A percentile compares a stretch with the other conserved stretches of the same genome.
phyloP scores from a whole-genome alignment of 805 yeast species.

The Suhomyces sp. region DNA sequence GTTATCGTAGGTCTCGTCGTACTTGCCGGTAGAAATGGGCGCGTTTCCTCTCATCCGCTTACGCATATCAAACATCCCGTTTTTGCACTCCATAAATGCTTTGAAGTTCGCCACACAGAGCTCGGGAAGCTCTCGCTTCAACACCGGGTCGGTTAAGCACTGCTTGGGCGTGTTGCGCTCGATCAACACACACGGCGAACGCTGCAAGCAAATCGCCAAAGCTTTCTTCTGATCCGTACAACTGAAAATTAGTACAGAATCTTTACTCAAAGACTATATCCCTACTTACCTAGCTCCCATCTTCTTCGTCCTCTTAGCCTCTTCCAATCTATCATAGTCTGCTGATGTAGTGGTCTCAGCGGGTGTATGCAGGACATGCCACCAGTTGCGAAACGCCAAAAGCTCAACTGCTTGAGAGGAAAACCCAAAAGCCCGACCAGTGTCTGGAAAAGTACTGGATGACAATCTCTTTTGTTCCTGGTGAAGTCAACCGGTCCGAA shows the following conservation, averaged over 20 bases:
- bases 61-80: slow-evolving; percentile 87
- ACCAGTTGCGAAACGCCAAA: not conserved
- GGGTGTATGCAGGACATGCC: not conserved
- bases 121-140: slow-evolving; percentile 77
- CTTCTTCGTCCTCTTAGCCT: not conserved
- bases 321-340: not conserved
- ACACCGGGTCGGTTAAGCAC: slow-evolving; percentile 77
- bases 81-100: slow-evolving; percentile 85
- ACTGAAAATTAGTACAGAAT: slow-evolving; percentile 41
- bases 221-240: slow-evolving; percentile 93
- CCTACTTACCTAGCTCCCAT: slow-evolving; percentile 57
- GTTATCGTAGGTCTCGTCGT: slow-evolving; percentile 81
- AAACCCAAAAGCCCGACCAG: no score
- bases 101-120: slow-evolving; percentile 80
- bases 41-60: slow-evolving; percentile 94
- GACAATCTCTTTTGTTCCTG: slow-evolving; percentile 77
- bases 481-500: slow-evolving; percentile 65
- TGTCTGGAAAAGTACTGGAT: no score
- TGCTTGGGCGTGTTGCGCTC: slow-evolving; percentile 87
- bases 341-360: not conserved
- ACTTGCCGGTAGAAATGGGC: slow-evolving; percentile 87
- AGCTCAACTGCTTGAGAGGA: not conserved
- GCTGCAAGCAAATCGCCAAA: slow-evolving; percentile 91
- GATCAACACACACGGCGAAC: slow-evolving; percentile 93
- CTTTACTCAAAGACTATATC: not conserved